Base-by-base conservation (phyloP, 495 filamentous ascomycete genomes). In the Penicillium crystallinum region DNA sequence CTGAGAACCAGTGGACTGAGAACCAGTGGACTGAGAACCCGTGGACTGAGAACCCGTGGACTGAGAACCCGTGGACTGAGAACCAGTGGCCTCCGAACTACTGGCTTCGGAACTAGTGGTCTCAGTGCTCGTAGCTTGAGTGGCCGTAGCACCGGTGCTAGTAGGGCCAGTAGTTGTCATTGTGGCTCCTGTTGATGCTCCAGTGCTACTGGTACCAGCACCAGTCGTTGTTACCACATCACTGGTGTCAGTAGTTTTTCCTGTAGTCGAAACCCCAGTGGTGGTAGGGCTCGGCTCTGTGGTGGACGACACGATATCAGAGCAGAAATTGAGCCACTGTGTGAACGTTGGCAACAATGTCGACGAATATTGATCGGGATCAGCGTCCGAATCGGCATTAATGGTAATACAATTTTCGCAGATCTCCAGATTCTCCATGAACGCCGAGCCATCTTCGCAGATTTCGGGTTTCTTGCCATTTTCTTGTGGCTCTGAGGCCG, bases 401-500 rank as follows among this genome's bases (percentile, higher is more conserved):
- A 8, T 23, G 21, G 40, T 52, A 18, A 62, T 47, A 22, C 65
- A 63, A 0, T 42, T 36, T 30, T 70, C 44, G 66, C 84, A 87
- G 7, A 35, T 37, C 0, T 45, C 34, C 22, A 67, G 51, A 29
- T 66, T 59, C 3, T 33, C 38, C 15, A 51, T 22, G 63, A 85
- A 86, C 0, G 58, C 29, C 0, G 76, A 78, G 19, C 39, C 59
- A 0, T 30, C 7, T 0, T 44, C 62, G 62, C 83, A 86, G 3
- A 86, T 65, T 0, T 40, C 55, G 0, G 68, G 31, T 0, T 51
- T 48, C 49, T 81, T 82, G 11, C 82, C 83, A 6, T 70, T 47
- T 0, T 31, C 18, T 45, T 81, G 67, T 1, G 70, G 77, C 49
- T 81, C 81, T 0, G 73, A 18, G 17, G 52, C 67, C 11, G 72